Percentiles rank a stretch among this genome's conserved stretches.
phyloP scores from a whole-genome alignment of 2,329 filamentous ascomycete species.

The Balansia obtecta region DNA sequence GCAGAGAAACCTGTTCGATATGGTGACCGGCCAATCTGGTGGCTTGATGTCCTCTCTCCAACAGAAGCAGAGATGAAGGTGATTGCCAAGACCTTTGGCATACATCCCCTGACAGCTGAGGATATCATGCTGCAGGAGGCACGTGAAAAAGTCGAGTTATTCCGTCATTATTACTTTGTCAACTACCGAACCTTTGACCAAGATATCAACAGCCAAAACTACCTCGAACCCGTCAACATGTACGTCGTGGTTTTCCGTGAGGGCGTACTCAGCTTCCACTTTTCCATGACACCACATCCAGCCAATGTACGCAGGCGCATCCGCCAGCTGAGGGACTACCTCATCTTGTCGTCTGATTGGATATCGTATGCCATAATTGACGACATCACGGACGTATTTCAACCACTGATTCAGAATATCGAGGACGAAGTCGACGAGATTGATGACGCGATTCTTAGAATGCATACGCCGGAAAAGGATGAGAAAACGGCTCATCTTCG shows the following conservation, averaged over 20 bases:
- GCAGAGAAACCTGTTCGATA: conserved; percentile 39
- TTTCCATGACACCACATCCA: conserved; percentile 88
- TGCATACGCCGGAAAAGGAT: conserved; percentile 52
- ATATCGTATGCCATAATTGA: conserved; percentile 97
- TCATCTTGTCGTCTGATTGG: conserved; percentile 90
- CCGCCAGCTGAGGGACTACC: conserved; percentile 84
- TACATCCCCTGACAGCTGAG: conserved; percentile 88
- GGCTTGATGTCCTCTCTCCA: conserved; percentile 84
- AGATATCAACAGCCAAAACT: conserved; percentile 77
- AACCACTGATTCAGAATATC: conserved; percentile 80
- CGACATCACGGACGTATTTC: conserved; percentile 95
- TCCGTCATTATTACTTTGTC: conserved; percentile 96
- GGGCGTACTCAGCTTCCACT: conserved; percentile 92
- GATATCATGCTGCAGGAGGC: conserved; percentile 97
- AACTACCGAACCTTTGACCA: conserved; percentile 98
- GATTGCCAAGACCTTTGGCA: conserved; percentile 82
- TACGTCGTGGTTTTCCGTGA: conserved; percentile 96
- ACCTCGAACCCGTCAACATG: conserved; percentile 91
- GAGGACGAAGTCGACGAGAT: conserved; percentile 97
- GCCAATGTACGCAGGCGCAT: conserved; percentile 92
- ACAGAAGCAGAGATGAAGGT: conserved; percentile 95
- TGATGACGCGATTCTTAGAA: conserved; percentile 75
- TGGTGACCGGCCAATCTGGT: conserved; percentile 86
- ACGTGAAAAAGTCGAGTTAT: conserved; percentile 94
- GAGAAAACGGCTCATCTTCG: conserved; percentile 33